These are phyloP conservation scores for Acrasis kona DNA, from an alignment of 78 protist species.

Conservation along the genomic window DNA sequence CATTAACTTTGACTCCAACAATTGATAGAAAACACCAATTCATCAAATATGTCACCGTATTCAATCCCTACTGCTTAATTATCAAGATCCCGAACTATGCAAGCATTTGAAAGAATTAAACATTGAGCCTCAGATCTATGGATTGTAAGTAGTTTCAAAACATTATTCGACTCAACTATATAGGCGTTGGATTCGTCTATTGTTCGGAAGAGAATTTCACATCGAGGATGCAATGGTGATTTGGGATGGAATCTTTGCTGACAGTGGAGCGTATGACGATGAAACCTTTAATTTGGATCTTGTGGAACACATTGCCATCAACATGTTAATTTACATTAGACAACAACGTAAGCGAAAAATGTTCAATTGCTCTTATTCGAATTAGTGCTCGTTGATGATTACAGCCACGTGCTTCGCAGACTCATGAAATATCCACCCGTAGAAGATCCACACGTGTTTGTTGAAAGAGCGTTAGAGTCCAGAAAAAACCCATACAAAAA, in stretches of 20 bases:
- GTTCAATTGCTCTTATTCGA: too few relatives aligned
- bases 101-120: not conserved
- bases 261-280: not conserved
- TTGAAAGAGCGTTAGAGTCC: conserved; percentile 1
- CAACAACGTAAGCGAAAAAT: too few relatives aligned
- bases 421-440: conserved; percentile 25
- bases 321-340: not conserved
- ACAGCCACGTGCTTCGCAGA: not conserved
- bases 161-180: not conserved
- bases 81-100: not conserved
- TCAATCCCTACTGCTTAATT: not conserved
- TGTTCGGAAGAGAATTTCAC: conserved; percentile 17
- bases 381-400: not conserved
- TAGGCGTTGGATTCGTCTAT: conserved; percentile 15
- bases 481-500: not conserved
- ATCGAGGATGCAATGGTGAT: not conserved
- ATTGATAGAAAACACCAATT: conserved; percentile 8
- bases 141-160: not conserved
- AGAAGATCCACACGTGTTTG: not conserved
- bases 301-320: not conserved
- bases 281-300: not conserved
- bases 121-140: conserved; percentile 5
- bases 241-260: conserved; percentile 34
- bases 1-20: too few relatives aligned
- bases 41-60: not conserved